Conservation (phyloP, 495 filamentous ascomycete species). For the Trichoderma gamsii region DNA sequence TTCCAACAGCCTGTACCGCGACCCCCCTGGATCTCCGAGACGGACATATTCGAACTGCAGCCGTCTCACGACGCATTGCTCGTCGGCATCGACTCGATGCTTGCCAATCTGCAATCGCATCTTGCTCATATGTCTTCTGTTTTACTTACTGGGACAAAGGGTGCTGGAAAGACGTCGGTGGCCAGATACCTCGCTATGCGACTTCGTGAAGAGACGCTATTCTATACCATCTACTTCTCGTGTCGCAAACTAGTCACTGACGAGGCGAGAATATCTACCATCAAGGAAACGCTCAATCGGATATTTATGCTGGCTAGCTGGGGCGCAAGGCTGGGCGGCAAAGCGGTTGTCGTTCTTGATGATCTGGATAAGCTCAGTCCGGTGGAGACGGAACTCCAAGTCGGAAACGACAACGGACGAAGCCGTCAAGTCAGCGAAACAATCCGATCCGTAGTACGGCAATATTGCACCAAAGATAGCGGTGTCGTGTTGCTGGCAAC, state of each 20-base stretch:
- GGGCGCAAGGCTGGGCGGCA: conserved; percentile 79
- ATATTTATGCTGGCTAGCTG: conserved; percentile 85
- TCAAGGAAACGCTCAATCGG: conserved; percentile 80
- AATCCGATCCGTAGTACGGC: conserved; percentile 71
- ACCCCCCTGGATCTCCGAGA: conserved; percentile 46
- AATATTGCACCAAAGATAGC: conserved; percentile 67
- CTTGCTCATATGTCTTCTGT: conserved; percentile 82
- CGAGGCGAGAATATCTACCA: conserved; percentile 76
- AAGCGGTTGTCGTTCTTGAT: conserved; percentile 77
- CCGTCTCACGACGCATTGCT: conserved; percentile 52
- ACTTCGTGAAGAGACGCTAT: conserved; percentile 59
- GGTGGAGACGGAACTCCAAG: conserved; percentile 84
- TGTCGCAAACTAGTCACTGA: conserved; percentile 81
- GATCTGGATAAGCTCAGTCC: conserved; percentile 91
- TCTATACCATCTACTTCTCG: conserved; percentile 72
- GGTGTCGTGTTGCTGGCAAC: conserved; percentile 86
- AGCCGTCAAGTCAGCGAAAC: conserved; percentile 89
- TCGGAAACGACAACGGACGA: conserved; percentile 83
- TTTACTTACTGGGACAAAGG: conserved; percentile 78
- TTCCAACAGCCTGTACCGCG: conserved; percentile 63
- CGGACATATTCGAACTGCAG: conserved; percentile 44
- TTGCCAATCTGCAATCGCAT: conserved; percentile 62
- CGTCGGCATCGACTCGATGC: conserved; percentile 76
- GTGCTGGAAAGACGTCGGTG: conserved; percentile 81
- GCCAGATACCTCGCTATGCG: conserved; percentile 54